phyloP scores from a whole-genome alignment of 2,329 filamentous ascomycete genomes.

The Tetracladium maxilliforme region DNA sequence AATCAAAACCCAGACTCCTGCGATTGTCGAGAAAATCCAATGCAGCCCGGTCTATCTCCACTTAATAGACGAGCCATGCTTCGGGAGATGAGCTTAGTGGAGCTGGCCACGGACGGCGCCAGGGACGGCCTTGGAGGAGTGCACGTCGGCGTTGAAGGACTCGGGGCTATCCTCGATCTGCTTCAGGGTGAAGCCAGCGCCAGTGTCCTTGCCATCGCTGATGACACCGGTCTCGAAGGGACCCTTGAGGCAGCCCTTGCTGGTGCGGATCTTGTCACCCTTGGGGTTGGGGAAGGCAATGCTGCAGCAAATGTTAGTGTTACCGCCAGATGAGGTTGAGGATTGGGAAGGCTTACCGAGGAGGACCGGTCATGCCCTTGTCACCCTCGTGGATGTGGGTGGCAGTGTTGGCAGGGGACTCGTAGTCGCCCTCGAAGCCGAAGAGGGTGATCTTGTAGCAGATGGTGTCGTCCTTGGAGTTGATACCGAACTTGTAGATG shows the following conservation, averaged over 20 bases:
- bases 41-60: too few relatives aligned
- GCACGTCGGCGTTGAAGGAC: conserved; percentile 31
- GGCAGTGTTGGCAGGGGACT: conserved; percentile 27
- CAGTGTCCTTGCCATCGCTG: conserved; percentile 26
- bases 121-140: conserved; percentile 23
- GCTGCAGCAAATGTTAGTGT: conserved; percentile 16
- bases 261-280: conserved; percentile 13
- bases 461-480: conserved; percentile 17
- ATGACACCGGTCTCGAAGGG: conserved; percentile 26
- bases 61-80: too few relatives aligned
- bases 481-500: conserved; percentile 32
- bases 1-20: too few relatives aligned
- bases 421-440: conserved; percentile 26
- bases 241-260: conserved; percentile 15
- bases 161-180: conserved; percentile 30
- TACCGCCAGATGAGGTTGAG: conserved; percentile 17
- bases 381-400: conserved; percentile 33
- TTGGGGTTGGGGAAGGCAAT: conserved; percentile 30
- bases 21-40: too few relatives aligned
- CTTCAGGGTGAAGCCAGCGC: conserved; percentile 25
- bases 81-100: conserved; percentile 4
- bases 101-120: conserved; percentile 32
- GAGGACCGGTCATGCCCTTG: conserved; percentile 25
- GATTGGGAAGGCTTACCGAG: conserved; percentile 32
- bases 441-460: conserved; percentile 29